Evolutionary conservation across 352 stramenopile genomes (phyloP).

Genomic region (Phytophthora ramorum): DNA sequence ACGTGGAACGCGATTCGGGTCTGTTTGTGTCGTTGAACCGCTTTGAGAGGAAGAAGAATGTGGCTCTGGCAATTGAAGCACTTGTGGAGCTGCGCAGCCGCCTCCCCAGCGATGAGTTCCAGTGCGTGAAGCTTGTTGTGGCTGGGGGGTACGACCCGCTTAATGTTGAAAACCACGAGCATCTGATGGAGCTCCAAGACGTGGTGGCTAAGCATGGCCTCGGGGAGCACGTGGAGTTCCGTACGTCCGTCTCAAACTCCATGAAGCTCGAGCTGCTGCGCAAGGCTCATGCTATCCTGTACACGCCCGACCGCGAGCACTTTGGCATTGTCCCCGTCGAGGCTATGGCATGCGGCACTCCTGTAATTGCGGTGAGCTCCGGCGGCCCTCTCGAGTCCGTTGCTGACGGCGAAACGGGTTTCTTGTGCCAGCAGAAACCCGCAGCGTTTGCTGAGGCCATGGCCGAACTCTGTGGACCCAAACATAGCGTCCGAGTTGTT

Average conservation of each 20-base stretch:
- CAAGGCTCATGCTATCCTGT: constrained; percentile 91
- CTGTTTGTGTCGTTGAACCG: constrained; percentile 97
- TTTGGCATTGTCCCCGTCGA: constrained; percentile 99
- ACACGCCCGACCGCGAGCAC: constrained; percentile 97
- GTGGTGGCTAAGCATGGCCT: constrained; percentile 66
- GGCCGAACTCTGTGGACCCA: constrained; percentile 56
- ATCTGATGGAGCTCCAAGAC: constrained; percentile 91
- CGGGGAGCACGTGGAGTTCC: constrained; percentile 86
- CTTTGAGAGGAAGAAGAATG: constrained; percentile 99
- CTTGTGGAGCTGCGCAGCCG: constrained; percentile 64
- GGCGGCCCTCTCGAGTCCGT: constrained; percentile 98
- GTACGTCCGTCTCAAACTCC: constrained; percentile 87
- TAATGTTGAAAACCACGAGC: constrained; percentile 96
- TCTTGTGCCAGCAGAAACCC: constrained; percentile 71
- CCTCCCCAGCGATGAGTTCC: constrained; percentile 47
- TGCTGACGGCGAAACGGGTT: constrained; percentile 86
- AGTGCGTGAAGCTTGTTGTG: constrained; percentile 90
- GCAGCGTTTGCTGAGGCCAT: constrained; percentile 72
- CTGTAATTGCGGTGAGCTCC: constrained; percentile 94
- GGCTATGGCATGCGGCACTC: constrained; percentile 95
- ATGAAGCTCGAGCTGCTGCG: constrained; percentile 90
- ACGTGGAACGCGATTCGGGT: constrained; percentile 44
- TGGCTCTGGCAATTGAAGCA: constrained; percentile 90
- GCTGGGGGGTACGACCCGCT: constrained; percentile 96
- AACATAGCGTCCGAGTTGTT: constrained; percentile 35